Conservation (phyloP, 2,329 filamentous ascomycete species). For the Sporothrix brasiliensis region DNA sequence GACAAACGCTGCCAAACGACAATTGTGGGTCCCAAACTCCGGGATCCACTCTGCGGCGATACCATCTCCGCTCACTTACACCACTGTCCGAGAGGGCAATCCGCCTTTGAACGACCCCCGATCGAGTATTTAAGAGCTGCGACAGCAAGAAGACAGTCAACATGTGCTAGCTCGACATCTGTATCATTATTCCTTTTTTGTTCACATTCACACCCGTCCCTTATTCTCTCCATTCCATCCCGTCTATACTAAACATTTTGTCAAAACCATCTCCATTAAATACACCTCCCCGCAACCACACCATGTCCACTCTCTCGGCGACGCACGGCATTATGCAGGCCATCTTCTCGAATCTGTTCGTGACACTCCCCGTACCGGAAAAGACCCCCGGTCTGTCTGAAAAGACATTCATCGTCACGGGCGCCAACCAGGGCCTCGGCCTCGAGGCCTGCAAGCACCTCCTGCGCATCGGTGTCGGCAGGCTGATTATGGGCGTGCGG, state of each 20-base stretch:
- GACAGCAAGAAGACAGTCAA: not conserved
- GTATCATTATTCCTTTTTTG: not conserved
- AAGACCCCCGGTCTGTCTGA: constrained; percentile 9
- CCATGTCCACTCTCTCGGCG: constrained; percentile 6
- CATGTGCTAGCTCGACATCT: not conserved
- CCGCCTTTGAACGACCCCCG: not conserved
- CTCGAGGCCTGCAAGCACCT: constrained; percentile 48
- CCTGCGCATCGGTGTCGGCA: constrained; percentile 42
- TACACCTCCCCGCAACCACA: not conserved
- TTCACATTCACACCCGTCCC: no score
- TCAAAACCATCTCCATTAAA: not conserved
- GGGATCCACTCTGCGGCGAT: not conserved
- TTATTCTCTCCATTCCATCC: not conserved
- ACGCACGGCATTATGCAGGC: constrained; percentile 1
- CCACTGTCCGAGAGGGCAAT: not conserved
- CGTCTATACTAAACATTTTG: no score
- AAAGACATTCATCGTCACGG: constrained; percentile 48
- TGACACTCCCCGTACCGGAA: constrained; percentile 23
- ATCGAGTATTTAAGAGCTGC: not conserved
- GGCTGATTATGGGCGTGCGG: constrained; percentile 49
- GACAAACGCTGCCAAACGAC: not conserved
- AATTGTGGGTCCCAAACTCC: constrained; percentile 2
- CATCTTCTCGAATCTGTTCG: constrained; percentile 30
- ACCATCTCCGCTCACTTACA: constrained; percentile 23
- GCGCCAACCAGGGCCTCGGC: constrained; percentile 50